These are phyloP conservation scores for Salix brachista DNA, from an alignment of 345 rosid genomes.

Conservation along the genomic window DNA sequence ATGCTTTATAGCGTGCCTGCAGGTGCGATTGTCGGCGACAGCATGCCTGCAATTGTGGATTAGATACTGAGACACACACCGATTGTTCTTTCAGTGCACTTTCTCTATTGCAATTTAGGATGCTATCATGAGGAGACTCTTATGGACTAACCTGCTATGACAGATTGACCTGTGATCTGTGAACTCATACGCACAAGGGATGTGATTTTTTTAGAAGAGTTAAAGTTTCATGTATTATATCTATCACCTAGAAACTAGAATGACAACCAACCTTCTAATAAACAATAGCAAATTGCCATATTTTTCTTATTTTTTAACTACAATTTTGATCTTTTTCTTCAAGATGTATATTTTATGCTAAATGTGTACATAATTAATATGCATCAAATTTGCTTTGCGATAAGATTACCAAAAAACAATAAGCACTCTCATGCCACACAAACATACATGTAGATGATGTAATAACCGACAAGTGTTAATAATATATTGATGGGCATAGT, in stretches of 20 bases:
- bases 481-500: constrained; percentile 5
- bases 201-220: neutral
- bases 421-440: neutral
- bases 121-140: too few species aligned
- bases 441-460: constrained; percentile 13
- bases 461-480: constrained; percentile 10
- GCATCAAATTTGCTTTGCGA: neutral
- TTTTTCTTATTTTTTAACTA: neutral
- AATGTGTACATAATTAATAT: neutral
- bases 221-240: neutral
- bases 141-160: too few species aligned
- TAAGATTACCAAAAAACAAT: neutral
- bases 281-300: neutral
- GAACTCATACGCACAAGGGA: too few species aligned
- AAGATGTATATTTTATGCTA: neutral
- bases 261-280: neutral
- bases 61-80: too few species aligned
- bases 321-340: neutral
- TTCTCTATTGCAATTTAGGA: fast-evolving
- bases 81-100: too few species aligned
- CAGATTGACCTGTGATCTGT: fast-evolving
- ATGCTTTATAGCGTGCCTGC: too few species aligned
- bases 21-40: too few species aligned
- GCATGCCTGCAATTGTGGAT: too few species aligned
- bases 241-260: neutral